Percentiles rank a stretch among this genome's conserved stretches.
These are phyloP conservation scores for Lyophyllum decastes DNA, from an alignment of 768 basidiomycete species.

Conservation along the genomic window DNA sequence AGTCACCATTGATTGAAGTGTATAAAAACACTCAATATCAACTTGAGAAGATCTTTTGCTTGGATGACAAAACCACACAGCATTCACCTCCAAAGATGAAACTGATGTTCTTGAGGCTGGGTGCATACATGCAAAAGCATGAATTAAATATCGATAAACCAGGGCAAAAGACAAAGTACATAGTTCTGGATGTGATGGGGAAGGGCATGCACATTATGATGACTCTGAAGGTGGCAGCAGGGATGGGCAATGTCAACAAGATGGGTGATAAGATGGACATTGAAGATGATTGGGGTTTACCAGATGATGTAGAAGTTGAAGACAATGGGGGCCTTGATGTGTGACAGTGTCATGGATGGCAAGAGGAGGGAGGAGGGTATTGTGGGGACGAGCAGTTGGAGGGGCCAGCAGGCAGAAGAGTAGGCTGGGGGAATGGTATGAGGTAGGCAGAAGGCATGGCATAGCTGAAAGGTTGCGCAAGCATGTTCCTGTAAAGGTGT, in stretches of 20 bases:
- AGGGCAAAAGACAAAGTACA: neutral
- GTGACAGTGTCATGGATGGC: neutral
- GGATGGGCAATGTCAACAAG: too few species aligned
- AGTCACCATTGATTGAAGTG: slow-evolving; percentile 35
- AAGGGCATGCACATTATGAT: neutral
- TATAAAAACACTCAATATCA: slow-evolving; percentile 27
- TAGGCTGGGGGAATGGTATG: too few species aligned
- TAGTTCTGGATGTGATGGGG: neutral
- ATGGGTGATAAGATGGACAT: neutral
- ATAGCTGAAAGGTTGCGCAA: too few species aligned
- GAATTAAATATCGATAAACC: slow-evolving; percentile 7
- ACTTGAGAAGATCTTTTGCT: slow-evolving; percentile 25
- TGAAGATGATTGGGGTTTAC: neutral
- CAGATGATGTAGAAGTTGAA: neutral
- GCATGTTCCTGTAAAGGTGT: too few species aligned
- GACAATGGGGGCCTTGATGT: slow-evolving; percentile 3
- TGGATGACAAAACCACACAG: slow-evolving; percentile 23
- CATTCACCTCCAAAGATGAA: slow-evolving; percentile 30
- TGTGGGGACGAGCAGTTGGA: neutral
- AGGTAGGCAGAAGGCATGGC: too few species aligned
- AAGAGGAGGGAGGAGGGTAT: neutral
- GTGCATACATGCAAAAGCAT: slow-evolving; percentile 13
- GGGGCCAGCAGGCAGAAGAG: neutral
- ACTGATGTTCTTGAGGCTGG: slow-evolving; percentile 21
- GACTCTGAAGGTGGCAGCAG: neutral